Conservation (phyloP, 2,329 filamentous ascomycete genomes). For the Knufia fluminis region DNA sequence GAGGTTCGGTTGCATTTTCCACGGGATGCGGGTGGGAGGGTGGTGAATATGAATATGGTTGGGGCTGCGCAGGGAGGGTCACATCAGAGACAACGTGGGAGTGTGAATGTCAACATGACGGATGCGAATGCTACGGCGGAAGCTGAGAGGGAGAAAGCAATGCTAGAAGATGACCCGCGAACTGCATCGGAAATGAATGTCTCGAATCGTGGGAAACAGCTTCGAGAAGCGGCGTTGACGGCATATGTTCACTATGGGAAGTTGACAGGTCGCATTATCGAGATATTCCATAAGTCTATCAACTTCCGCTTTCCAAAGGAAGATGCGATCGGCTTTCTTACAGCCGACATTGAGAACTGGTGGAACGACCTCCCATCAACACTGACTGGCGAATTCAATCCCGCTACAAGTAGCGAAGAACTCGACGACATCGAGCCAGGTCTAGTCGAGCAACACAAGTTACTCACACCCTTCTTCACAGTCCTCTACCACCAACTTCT, state of each 20-base stretch:
- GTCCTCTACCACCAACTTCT: constrained; percentile 35
- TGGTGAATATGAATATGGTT: neutral
- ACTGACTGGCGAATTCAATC: constrained; percentile 14
- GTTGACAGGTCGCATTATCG: constrained; percentile 32
- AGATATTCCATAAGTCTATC: constrained; percentile 35
- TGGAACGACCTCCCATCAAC: constrained; percentile 32
- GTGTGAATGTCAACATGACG: too few relatives aligned
- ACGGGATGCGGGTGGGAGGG: neutral
- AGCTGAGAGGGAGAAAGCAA: neutral
- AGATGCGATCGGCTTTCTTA: constrained; percentile 30
- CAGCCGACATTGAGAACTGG: constrained; percentile 35
- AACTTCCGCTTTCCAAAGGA: constrained; percentile 32
- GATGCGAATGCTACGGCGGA: neutral
- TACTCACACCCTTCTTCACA: constrained; percentile 32
- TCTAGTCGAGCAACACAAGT: constrained; percentile 21
- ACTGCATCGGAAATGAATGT: neutral
- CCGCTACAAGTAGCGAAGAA: constrained; percentile 1
- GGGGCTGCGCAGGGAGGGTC: too few relatives aligned
- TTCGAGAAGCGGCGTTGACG: constrained; percentile 29
- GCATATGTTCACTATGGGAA: constrained; percentile 34
- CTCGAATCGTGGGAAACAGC: constrained; percentile 17
- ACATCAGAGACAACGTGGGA: too few relatives aligned
- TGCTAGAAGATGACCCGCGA: neutral
- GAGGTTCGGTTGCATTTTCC: constrained; percentile 17
- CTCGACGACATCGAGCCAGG: constrained; percentile 8